Percentiles rank a stretch among this genome's conserved stretches.
Conservation (phyloP, 2,329 filamentous ascomycete genomes). For the Hypoxylon sp. region DNA sequence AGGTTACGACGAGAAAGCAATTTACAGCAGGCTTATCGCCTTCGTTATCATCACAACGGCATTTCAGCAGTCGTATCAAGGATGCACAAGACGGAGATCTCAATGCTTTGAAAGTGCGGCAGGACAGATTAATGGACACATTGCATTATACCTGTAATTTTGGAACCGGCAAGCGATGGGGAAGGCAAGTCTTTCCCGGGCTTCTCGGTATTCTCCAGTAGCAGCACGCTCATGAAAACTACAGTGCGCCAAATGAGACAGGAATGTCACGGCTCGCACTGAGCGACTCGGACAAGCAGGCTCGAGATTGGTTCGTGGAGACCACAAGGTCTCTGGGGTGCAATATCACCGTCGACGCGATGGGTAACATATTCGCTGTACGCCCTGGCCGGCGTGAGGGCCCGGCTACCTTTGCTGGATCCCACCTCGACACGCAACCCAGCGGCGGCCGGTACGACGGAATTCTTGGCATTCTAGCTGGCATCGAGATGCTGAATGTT, state of each 20-base stretch:
- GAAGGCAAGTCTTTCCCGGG: constrained; percentile 61
- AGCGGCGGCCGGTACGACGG: constrained; percentile 79
- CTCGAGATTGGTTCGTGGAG: constrained; percentile 80
- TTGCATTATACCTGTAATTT: constrained; percentile 76
- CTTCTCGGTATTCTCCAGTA: not conserved
- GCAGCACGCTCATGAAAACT: constrained; percentile 26
- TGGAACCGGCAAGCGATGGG: constrained; percentile 75
- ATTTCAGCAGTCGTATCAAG: constrained; percentile 25
- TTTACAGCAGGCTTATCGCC: not conserved
- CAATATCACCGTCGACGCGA: constrained; percentile 75
- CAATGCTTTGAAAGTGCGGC: constrained; percentile 64
- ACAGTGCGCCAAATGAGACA: constrained; percentile 69
- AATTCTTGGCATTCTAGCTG: constrained; percentile 79
- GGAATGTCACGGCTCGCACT: constrained; percentile 83
- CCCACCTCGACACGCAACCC: constrained; percentile 75
- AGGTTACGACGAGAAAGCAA: not conserved
- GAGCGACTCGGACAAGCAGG: constrained; percentile 77
- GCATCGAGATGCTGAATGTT: constrained; percentile 77
- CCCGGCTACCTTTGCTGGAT: constrained; percentile 76
- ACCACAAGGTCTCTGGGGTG: constrained; percentile 74
- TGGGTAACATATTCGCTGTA: constrained; percentile 85
- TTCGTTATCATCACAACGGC: constrained; percentile 2
- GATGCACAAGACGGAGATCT: constrained; percentile 22
- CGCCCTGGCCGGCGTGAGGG: constrained; percentile 71
- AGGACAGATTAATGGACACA: constrained; percentile 70